phyloP scores from a whole-genome alignment of 306 rosid genomes.

The Corylus heterophylla region DNA sequence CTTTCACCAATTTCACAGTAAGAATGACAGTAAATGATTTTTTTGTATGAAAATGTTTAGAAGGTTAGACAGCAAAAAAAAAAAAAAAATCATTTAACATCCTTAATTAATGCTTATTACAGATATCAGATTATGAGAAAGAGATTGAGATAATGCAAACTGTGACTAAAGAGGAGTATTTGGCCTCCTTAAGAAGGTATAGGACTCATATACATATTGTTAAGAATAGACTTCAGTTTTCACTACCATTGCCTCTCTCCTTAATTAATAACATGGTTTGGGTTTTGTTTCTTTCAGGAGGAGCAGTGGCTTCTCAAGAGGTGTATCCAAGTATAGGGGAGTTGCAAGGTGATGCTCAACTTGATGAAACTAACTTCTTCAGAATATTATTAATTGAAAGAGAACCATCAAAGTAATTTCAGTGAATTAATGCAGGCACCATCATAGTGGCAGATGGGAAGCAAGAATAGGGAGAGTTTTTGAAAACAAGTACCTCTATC shows the following conservation, averaged over 20 bases:
- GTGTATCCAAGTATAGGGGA: constrained; percentile 87
- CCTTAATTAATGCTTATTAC: not conserved
- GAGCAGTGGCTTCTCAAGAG: constrained; percentile 97
- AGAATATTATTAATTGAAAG: not conserved
- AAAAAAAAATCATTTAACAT: not conserved
- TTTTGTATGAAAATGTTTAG: not conserved
- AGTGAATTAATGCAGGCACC: constrained; percentile 53
- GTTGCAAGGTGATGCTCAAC: constrained; percentile 67
- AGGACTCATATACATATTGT: not conserved
- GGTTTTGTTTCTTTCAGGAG: constrained; percentile 42
- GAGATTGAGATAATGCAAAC: constrained; percentile 75
- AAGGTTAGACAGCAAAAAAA: not conserved
- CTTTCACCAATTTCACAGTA: constrained; percentile 85
- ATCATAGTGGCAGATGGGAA: constrained; percentile 96
- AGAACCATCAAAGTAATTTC: not conserved
- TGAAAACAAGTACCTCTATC: constrained; percentile 95
- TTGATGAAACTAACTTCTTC: constrained; percentile 4
- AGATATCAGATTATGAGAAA: constrained; percentile 71
- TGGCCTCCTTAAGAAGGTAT: constrained; percentile 89
- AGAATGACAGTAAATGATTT: not conserved
- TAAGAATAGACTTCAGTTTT: not conserved
- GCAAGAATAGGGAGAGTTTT: constrained; percentile 93
- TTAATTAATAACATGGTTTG: not conserved
- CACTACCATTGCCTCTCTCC: not conserved
- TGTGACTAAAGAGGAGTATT: constrained; percentile 83